These are phyloP conservation scores for Debaryomyces nepalensis DNA, from an alignment of 1,139 yeast genomes.

Conservation along the genomic window DNA sequence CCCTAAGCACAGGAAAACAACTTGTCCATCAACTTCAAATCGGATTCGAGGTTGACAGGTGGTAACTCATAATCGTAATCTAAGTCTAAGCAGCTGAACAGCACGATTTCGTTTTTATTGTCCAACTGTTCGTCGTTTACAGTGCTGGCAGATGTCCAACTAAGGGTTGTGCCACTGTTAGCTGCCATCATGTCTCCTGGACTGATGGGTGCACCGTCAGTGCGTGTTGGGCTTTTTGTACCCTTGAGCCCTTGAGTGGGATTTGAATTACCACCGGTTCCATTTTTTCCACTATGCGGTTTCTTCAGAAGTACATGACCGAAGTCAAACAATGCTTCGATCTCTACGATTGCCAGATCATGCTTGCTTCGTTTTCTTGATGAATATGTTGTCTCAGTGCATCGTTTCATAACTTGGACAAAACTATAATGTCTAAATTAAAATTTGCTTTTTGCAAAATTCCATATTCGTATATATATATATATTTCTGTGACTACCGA, in stretches of 20 bases:
- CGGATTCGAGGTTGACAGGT: slow-evolving; percentile 13
- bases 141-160: slow-evolving; percentile 6
- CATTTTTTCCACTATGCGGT: not conserved
- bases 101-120: not conserved
- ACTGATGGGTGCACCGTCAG: not conserved
- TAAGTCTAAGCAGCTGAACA: slow-evolving; percentile 13
- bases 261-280: not conserved
- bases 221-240: not conserved
- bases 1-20: slow-evolving; percentile 1
- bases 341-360: slow-evolving; percentile 9
- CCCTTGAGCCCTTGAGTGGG: not conserved
- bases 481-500: not conserved
- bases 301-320: slow-evolving; percentile 10
- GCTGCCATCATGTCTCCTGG: slow-evolving; percentile 1
- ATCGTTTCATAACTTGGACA: slow-evolving; percentile 6
- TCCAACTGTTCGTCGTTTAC: slow-evolving; percentile 4
- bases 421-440: not conserved
- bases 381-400: slow-evolving; percentile 1
- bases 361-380: slow-evolving; percentile 3
- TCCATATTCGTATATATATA: not conserved
- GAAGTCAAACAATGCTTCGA: slow-evolving; percentile 11
- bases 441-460: not conserved
- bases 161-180: slow-evolving; percentile 3
- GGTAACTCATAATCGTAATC: slow-evolving; percentile 14
- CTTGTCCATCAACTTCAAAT: slow-evolving; percentile 14